phyloP scores from a whole-genome alignment of 2,329 filamentous ascomycete species.

The Alternaria sp. region DNA sequence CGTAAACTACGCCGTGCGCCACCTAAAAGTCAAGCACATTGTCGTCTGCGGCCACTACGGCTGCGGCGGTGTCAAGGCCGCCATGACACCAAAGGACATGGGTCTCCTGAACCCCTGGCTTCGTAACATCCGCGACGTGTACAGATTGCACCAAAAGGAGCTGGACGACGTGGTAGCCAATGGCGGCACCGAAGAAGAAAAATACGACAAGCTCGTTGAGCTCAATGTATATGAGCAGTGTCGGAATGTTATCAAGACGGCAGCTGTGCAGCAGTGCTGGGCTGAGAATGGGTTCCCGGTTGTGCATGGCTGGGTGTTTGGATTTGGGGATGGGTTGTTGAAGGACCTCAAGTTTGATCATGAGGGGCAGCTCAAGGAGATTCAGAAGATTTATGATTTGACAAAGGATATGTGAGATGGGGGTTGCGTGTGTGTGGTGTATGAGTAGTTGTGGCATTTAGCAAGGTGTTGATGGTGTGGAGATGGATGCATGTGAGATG shows the following conservation, averaged over 20 bases:
- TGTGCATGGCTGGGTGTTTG: constrained; percentile 79
- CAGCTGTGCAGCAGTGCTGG: constrained; percentile 67
- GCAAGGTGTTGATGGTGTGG: constrained; percentile 18
- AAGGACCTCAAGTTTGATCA: constrained; percentile 71
- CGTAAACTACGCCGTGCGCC: constrained; percentile 53
- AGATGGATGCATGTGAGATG: background rate
- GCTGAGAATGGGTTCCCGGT: constrained; percentile 70
- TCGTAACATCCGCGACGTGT: constrained; percentile 77
- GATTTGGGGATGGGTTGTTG: constrained; percentile 71
- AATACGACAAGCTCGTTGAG: constrained; percentile 50
- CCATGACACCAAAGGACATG: constrained; percentile 71
- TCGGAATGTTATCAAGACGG: constrained; percentile 54
- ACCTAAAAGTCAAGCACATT: constrained; percentile 69
- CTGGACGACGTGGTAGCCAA: constrained; percentile 59
- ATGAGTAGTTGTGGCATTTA: constrained; percentile 19
- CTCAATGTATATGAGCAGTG: constrained; percentile 52
- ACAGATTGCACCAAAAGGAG: constrained; percentile 74
- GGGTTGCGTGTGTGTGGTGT: background rate
- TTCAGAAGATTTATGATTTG: constrained; percentile 71
- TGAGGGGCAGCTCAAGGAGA: constrained; percentile 62
- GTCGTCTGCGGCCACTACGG: constrained; percentile 74
- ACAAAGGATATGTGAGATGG: constrained; percentile 25
- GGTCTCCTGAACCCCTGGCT: constrained; percentile 78
- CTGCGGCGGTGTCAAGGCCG: constrained; percentile 72
- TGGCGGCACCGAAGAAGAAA: constrained; percentile 33